Percentiles rank a stretch among this genome's conserved stretches.
Evolutionary conservation across 1,139 yeast genomes (phyloP).

Genomic region (Candida sanyaensis): DNA sequence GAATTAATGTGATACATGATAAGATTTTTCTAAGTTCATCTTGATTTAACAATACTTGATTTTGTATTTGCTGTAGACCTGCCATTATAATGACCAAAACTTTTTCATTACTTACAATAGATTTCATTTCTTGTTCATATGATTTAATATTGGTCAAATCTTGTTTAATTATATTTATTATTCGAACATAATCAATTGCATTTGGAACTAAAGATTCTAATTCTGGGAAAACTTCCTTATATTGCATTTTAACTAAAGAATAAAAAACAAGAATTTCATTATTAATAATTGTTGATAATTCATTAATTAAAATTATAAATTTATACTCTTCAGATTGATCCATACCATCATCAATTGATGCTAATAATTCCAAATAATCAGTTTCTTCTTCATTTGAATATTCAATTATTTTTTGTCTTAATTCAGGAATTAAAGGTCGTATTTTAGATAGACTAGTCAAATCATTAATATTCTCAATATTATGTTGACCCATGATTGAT

Average conservation of each 20-base stretch:
- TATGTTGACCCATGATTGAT: constrained; percentile 16
- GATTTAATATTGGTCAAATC: constrained; percentile 37
- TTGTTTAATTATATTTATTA: constrained; percentile 56
- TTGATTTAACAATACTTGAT: constrained; percentile 29
- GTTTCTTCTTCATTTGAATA: constrained; percentile 25
- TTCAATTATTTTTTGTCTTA: constrained; percentile 23
- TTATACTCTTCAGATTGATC: constrained; percentile 42
- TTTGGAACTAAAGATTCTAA: constrained; percentile 63
- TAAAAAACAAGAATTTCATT: constrained; percentile 56
- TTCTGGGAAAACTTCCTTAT: constrained; percentile 70
- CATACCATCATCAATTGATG: constrained; percentile 33
- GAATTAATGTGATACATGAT: constrained; percentile 50
- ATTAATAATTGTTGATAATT: constrained; percentile 54
- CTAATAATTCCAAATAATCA: constrained; percentile 37
- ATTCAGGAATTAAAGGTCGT: constrained; percentile 26
- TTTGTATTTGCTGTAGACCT: constrained; percentile 43
- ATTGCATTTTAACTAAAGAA: constrained; percentile 52
- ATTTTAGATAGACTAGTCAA: constrained; percentile 24
- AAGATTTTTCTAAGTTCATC: constrained; percentile 40
- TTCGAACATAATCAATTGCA: constrained; percentile 63
- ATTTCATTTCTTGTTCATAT: constrained; percentile 37
- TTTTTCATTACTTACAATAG: constrained; percentile 60
- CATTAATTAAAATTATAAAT: constrained; percentile 58
- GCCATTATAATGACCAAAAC: constrained; percentile 76
- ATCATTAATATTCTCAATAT: constrained; percentile 20